These are phyloP conservation scores for Candida insectorum DNA, from an alignment of 805 yeast species.

Conservation along the genomic window DNA sequence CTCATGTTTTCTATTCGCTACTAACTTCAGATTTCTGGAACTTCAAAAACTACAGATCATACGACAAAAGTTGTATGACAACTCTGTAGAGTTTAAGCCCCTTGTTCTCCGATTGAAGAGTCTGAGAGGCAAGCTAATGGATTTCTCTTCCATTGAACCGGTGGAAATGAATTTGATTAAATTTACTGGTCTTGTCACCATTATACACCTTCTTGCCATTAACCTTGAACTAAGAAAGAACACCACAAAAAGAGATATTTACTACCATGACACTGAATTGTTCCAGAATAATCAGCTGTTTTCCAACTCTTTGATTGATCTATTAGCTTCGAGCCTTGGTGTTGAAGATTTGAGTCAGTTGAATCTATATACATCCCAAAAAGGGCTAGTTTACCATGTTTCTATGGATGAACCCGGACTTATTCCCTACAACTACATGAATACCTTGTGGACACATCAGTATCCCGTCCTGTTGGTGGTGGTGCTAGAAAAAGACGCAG, in stretches of 20 bases:
- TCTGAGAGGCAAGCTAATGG: background rate
- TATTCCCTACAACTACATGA: conserved; percentile 14
- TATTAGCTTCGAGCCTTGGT: conserved; percentile 34
- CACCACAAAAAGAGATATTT: conserved; percentile 55
- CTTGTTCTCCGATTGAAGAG: too few species aligned
- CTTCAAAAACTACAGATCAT: too few species aligned
- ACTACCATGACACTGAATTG: conserved; percentile 53
- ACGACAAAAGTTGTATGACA: too few species aligned
- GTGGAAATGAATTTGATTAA: background rate
- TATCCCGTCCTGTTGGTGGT: conserved; percentile 14
- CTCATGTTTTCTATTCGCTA: too few species aligned
- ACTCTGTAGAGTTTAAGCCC: too few species aligned
- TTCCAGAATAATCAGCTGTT: conserved; percentile 40
- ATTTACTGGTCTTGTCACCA: conserved; percentile 2
- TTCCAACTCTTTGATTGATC: conserved; percentile 39
- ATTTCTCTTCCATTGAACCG: background rate
- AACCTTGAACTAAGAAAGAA: background rate
- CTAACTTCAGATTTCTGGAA: too few species aligned
- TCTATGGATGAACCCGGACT: conserved; percentile 14
- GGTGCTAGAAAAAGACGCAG: conserved; percentile 40
- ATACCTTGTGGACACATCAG: background rate
- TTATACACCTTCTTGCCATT: background rate
- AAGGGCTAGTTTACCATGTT: conserved; percentile 44
- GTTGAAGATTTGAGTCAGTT: conserved; percentile 33
- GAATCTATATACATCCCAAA: conserved; percentile 51